Evolutionary conservation across 2,329 filamentous ascomycete genomes (phyloP).

Genomic region (Emydomyces testavorans): DNA sequence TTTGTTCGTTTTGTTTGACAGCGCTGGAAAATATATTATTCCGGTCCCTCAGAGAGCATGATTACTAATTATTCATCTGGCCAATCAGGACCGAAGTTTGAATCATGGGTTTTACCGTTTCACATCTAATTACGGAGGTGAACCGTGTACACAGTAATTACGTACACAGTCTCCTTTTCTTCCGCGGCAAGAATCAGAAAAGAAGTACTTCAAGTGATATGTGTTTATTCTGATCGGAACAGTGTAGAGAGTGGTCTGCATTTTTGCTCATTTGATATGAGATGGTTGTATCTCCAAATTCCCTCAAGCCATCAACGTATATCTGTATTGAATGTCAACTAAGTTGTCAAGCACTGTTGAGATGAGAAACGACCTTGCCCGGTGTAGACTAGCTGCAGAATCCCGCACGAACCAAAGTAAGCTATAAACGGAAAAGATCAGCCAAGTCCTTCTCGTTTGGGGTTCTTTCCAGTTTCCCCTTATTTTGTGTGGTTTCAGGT

Average conservation of each 20-base stretch:
- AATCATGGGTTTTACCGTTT: too few species aligned
- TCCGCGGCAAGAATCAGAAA: too few species aligned
- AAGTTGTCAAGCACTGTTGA: neutral
- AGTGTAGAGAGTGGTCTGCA: too few species aligned
- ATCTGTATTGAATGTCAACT: too few species aligned
- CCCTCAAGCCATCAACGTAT: too few species aligned
- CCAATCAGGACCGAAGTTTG: neutral
- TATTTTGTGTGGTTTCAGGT: slow-evolving; percentile 4
- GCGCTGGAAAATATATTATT: neutral
- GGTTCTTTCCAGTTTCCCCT: slow-evolving; percentile 4
- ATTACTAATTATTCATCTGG: neutral
- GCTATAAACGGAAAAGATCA: neutral
- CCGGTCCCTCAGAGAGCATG: neutral
- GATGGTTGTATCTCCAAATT: too few species aligned
- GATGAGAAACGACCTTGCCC: neutral
- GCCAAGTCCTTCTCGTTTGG: slow-evolving; percentile 1
- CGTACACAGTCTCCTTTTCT: too few species aligned
- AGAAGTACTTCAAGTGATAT: too few species aligned
- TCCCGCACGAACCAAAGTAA: neutral
- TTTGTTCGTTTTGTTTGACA: slow-evolving; percentile 1
- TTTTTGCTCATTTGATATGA: too few species aligned
- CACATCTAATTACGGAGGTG: too few species aligned
- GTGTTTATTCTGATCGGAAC: too few species aligned
- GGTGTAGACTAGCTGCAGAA: neutral
- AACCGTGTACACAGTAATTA: too few species aligned